Base-by-base conservation (phyloP, 2,329 filamentous ascomycete genomes). In the Macrophomina phaseolina region DNA sequence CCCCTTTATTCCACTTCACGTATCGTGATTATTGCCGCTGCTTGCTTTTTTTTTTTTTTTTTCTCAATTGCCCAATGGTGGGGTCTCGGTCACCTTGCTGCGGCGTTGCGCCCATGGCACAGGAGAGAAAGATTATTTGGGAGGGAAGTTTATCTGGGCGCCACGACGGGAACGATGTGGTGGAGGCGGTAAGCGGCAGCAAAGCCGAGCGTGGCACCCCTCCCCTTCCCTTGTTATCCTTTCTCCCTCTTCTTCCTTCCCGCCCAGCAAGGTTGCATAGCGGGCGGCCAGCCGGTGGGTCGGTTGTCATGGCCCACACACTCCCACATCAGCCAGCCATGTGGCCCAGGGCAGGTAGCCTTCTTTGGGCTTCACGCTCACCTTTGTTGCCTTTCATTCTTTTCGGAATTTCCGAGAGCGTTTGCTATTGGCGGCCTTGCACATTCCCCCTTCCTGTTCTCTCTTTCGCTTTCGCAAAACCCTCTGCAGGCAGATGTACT, bases 181-280 rank as follows among this genome's bases (percentile, higher is more conserved):
- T 32, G 34, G 36, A 64, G 38, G 61, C 61, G 61, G 61, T 64
- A 64, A 64, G 61, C 61, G 61, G 61, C 34, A 53, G 61, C 61
- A 53, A 64, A 53, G 61, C 61, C 49, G 61, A 64, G 61, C 61
- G 34, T 52, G 46, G 58, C 58, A 49, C 30, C 42, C 58, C 42
- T 36, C 14, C 42, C n/a, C 38, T 46, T 18, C 40, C 38, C 23
- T 23, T 23, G 23, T 23, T 23, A 23, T 23, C 23, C 23, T 23
- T 23, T 23, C 23, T 23, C 23, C 23, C 23, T 23, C 23, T 23
- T 23, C 23, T 23, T 23, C 23, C 23, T 23, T 23, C 23, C 23
- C 23, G 23, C 23, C 23, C 23, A 23, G 23, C 23, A 23, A 23
- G 23, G 23, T 23, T 23, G 23, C 23, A 23, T 23, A 23, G 23